Evolutionary conservation across 1,284 basidiomycete genomes (phyloP).

Genomic region (Cutaneotrichosporon cutaneum): DNA sequence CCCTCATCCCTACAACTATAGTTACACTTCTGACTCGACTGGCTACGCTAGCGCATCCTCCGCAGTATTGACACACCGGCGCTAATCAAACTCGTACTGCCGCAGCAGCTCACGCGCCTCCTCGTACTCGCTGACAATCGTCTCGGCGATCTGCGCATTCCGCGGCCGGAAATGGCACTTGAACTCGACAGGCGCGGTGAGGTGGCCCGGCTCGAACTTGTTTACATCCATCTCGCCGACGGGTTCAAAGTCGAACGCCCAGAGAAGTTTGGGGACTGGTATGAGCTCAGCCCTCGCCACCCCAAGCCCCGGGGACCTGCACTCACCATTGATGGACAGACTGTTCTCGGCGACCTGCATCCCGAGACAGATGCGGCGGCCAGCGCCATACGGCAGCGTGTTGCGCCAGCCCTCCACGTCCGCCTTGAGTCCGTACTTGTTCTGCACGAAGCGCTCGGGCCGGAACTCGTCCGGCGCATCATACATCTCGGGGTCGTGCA

Average conservation of each 20-base stretch:
- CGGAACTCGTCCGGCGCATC: constrained; percentile 12
- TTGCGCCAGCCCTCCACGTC: constrained; percentile 13
- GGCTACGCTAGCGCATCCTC: no score
- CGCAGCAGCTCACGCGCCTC: constrained; percentile 9
- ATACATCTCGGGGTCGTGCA: constrained; percentile 17
- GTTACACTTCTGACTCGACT: no score
- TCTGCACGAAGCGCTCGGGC: constrained; percentile 13
- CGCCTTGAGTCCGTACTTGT: constrained; percentile 13
- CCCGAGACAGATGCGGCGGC: constrained; percentile 15
- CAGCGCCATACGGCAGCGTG: constrained; percentile 15
- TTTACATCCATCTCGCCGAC: constrained; percentile 11
- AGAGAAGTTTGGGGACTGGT: constrained; percentile 15
- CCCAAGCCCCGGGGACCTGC: no score
- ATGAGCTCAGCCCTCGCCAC: not conserved
- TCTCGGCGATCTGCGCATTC: constrained; percentile 10
- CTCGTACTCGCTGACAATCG: constrained; percentile 15
- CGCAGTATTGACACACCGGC: no score
- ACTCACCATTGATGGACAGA: constrained; percentile 17
- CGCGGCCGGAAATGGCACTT: constrained; percentile 15
- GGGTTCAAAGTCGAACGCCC: constrained; percentile 19
- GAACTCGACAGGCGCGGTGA: constrained; percentile 17
- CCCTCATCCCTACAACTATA: no score
- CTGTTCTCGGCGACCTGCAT: constrained; percentile 16
- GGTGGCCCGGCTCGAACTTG: constrained; percentile 18
- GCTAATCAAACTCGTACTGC: constrained; percentile 15